A percentile compares a stretch with the other conserved stretches of the same genome.
phyloP scores from a whole-genome alignment of 331 rosid genomes.

The Malus hybrid region DNA sequence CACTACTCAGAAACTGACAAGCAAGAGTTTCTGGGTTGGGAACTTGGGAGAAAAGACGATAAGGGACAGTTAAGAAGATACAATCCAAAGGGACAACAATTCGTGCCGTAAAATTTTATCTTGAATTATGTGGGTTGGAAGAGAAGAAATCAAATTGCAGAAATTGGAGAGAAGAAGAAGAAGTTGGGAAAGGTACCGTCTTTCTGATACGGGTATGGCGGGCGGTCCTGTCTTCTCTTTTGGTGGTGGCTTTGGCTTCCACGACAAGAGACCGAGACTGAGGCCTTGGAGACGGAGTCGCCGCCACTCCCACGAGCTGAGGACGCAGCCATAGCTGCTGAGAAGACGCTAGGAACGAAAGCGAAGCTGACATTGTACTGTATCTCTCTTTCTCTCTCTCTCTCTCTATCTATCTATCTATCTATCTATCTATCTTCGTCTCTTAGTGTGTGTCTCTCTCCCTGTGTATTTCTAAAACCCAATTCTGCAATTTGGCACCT shows the following conservation, averaged over 20 bases:
- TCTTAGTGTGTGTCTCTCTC: background rate
- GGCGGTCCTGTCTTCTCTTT: constrained; percentile 73
- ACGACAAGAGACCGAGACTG: constrained; percentile 30
- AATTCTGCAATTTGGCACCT: background rate
- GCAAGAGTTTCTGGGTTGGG: background rate
- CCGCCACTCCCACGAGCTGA: background rate
- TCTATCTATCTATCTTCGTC: background rate
- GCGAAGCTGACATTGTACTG: constrained; percentile 8
- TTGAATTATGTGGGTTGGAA: background rate
- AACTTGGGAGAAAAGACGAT: background rate
- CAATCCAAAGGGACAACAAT: background rate
- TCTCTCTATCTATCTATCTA: background rate
- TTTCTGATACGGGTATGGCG: constrained; percentile 86
- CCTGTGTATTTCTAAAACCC: background rate
- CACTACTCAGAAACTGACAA: background rate
- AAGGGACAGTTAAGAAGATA: background rate
- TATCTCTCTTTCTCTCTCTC: background rate
- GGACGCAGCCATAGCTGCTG: constrained; percentile 15
- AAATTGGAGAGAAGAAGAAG: background rate
- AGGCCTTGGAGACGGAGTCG: constrained; percentile 14
- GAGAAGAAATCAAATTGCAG: background rate
- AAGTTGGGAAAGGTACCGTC: constrained; percentile 58
- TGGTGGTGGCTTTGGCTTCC: constrained; percentile 50
- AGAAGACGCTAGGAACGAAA: constrained; percentile 10
- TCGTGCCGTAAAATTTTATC: background rate